Evolutionary conservation across 75 land plant genomes (phyloP), one percentile per base, ranked within the genome.

Genomic region (Ceratopteris richardii): DNA sequence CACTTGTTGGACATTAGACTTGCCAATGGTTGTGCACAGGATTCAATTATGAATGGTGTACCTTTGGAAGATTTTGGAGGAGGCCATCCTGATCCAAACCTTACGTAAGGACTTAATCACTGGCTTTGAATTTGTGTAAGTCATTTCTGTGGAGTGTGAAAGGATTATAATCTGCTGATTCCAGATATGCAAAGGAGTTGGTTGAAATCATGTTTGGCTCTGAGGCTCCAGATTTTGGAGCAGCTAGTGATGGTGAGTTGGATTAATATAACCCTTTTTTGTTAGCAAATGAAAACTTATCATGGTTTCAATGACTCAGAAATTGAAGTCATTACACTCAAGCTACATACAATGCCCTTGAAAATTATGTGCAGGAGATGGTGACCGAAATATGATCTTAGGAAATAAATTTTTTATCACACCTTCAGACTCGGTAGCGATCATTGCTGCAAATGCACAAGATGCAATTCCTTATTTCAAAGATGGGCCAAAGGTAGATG

Each of bases 401-500:
- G 95, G 98, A 17, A 71, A 56, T 51, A 19, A 70, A 6, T 93
- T 93, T 71, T 93, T 93, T 63, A 76, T 93, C 42, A 93, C 95
- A 48, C 98, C 98, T 12, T 93, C 98, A 43, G 95, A 93, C 54
- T 93, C 98, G 24, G 98, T 93, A 16, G 98, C 98, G 21, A 70
- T 93, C 61, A 89, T 88, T 74, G 98, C 96, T n/a, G 98, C 95
- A n/a, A 89, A 93, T 74, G 94, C 98, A 12, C 78, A 82, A 56
- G 74, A 60, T 44, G 73, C 94, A 19, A 93, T 93, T 51, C 98
- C 98, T 14, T 88, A 93, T 53, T 93, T 93, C 65, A 57, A 77
- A 47, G 56, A 62, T 69, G 98, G 95, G 23, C 81, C 78, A 24
- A 90, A 90, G 85, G 96, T 82, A 30, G 13, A 2, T 33, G 37